Evolutionary conservation across 371 early-diverging fungal genomes (phyloP).

Genomic region (Umbelopsis sp.): DNA sequence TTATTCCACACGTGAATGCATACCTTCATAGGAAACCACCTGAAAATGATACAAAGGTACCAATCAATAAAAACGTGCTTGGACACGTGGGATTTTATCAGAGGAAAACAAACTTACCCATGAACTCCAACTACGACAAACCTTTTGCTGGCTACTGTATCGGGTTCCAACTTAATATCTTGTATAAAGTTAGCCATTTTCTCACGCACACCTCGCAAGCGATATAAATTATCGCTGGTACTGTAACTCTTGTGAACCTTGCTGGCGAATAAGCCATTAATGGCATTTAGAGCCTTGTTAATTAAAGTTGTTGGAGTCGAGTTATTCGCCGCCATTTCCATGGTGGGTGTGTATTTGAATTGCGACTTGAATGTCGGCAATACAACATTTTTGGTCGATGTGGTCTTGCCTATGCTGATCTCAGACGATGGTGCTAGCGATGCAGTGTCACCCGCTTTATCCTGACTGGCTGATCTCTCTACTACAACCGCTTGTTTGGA

Average conservation of each 20-base stretch:
- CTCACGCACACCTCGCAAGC: slow-evolving; percentile 25
- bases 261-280: slow-evolving; percentile 29
- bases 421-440: slow-evolving; percentile 4
- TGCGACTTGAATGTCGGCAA: slow-evolving; percentile 37
- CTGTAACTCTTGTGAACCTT: slow-evolving; percentile 19
- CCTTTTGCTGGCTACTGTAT: slow-evolving; percentile 33
- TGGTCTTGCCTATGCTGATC: neutral
- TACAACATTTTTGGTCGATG: slow-evolving; percentile 30
- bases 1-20: neutral
- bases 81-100: neutral
- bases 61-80: neutral
- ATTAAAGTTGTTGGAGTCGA: slow-evolving; percentile 18
- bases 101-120: slow-evolving; percentile 43
- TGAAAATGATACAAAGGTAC: neutral
- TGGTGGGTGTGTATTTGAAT: slow-evolving; percentile 22
- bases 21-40: slow-evolving; percentile 83
- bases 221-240: slow-evolving; percentile 25
- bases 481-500: neutral
- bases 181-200: slow-evolving; percentile 37
- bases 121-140: slow-evolving; percentile 83
- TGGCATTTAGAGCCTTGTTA: slow-evolving; percentile 24
- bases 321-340: neutral
- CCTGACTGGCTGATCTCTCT: neutral
- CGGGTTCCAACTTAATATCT: slow-evolving; percentile 33
- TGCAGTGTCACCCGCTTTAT: neutral